These are phyloP conservation scores for Xerophyta viscosa DNA, from an alignment of 106 monocot species.

Conservation along the genomic window DNA sequence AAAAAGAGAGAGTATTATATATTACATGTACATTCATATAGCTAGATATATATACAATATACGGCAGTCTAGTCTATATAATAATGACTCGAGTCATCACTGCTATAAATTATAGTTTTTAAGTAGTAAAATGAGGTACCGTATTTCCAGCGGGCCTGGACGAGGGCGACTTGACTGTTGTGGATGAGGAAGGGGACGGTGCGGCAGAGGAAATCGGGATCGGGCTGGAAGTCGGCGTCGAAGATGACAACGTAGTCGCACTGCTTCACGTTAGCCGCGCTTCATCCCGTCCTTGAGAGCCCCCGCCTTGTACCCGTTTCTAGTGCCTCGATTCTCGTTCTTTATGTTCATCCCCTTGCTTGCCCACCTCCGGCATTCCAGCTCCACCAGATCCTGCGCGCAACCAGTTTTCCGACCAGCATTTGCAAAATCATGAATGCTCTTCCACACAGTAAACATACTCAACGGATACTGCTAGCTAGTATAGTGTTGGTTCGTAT, in stretches of 20 bases:
- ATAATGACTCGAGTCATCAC: too few species aligned
- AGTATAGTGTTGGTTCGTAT: too few species aligned
- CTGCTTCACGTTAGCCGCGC: slow-evolving; percentile 32
- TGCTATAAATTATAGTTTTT: too few species aligned
- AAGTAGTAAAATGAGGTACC: slow-evolving; percentile 9
- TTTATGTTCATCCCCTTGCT: slow-evolving; percentile 40
- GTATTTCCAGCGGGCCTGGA: slow-evolving; percentile 50
- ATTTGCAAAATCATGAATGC: not conserved
- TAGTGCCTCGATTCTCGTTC: slow-evolving; percentile 40
- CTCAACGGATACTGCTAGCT: too few species aligned
- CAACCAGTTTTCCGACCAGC: not conserved
- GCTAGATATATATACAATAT: too few species aligned
- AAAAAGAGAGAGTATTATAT: too few species aligned
- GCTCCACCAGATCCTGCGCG: slow-evolving; percentile 31
- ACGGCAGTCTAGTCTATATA: too few species aligned
- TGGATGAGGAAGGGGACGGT: slow-evolving; percentile 38
- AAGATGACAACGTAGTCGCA: slow-evolving; percentile 43
- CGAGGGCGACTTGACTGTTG: slow-evolving; percentile 36
- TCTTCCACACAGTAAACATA: too few species aligned
- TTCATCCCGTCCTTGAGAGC: slow-evolving; percentile 49
- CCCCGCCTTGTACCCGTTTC: slow-evolving; percentile 51
- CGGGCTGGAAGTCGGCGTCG: slow-evolving; percentile 57
- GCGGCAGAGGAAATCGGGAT: slow-evolving; percentile 37
- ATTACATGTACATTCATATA: too few species aligned
- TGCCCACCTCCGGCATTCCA: slow-evolving; percentile 32